Evolutionary conservation across 2,329 filamentous ascomycete species (phyloP).

Genomic region (Arthrobotrys entomopaga): DNA sequence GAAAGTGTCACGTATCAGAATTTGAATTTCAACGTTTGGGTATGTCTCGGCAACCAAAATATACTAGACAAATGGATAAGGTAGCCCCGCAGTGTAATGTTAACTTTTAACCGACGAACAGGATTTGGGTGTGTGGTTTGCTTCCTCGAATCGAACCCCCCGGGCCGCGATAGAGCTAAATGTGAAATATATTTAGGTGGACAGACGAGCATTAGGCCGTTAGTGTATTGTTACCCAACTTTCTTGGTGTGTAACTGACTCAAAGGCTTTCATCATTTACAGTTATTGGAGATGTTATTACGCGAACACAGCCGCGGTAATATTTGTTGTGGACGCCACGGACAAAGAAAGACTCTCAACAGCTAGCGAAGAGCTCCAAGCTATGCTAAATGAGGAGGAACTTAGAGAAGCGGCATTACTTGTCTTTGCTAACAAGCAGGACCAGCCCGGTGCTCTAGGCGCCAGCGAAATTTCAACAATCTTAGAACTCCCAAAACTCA

Average conservation of each 20-base stretch:
- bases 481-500: constrained; percentile 85
- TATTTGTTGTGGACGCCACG: constrained; percentile 98
- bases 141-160: background rate
- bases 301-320: constrained; percentile 95
- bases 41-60: constrained; percentile 62
- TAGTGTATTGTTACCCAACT: constrained; percentile 6
- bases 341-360: constrained; percentile 95
- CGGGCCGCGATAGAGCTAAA: constrained; percentile 18
- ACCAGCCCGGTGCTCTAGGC: constrained; percentile 95
- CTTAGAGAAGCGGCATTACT: constrained; percentile 89
- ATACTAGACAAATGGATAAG: background rate
- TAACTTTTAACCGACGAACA: background rate
- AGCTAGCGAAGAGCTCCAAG: constrained; percentile 87
- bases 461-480: constrained; percentile 97
- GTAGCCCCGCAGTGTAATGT: background rate
- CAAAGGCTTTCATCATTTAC: background rate
- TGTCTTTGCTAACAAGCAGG: constrained; percentile 99
- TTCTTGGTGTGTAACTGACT: background rate
- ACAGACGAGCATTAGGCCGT: constrained; percentile 94
- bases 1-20: constrained; percentile 99
- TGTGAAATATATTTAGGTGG: constrained; percentile 66
- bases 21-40: constrained; percentile 98
- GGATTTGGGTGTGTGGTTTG: constrained; percentile 42
- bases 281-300: constrained; percentile 98
- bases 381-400: constrained; percentile 98